Percentiles rank a stretch among this genome's conserved stretches.
phyloP scores from a whole-genome alignment of 2,329 filamentous ascomycete genomes.

The Colletotrichum simmondsii region DNA sequence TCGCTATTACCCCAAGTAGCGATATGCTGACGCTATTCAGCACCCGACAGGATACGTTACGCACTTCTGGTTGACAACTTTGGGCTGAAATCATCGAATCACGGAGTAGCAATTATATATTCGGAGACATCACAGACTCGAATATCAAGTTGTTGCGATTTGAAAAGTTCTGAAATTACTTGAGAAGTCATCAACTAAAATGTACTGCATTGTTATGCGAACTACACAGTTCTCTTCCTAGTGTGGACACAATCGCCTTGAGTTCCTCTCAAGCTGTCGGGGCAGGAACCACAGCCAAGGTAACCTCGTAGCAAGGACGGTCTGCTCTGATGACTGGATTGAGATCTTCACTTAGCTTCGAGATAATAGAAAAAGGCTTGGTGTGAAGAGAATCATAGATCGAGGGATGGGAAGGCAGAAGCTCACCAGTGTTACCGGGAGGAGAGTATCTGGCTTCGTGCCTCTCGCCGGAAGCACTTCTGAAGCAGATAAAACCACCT shows the following conservation, averaged over 20 bases:
- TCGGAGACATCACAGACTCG: too few species aligned
- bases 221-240: background rate
- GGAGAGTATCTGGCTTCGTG: slow-evolving; percentile 57
- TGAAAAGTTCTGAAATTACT: too few species aligned
- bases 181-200: too few species aligned
- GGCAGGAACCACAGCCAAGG: background rate
- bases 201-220: background rate
- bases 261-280: background rate
- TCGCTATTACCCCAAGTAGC: too few species aligned
- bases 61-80: too few species aligned
- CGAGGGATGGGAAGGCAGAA: background rate
- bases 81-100: too few species aligned
- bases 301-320: slow-evolving; percentile 19
- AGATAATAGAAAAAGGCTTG: background rate
- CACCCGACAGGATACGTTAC: too few species aligned
- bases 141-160: too few species aligned
- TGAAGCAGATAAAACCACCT: slow-evolving; percentile 53
- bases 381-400: background rate
- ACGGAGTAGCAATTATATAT: too few species aligned
- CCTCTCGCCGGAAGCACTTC: slow-evolving; percentile 47
- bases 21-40: too few species aligned
- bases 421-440: slow-evolving; percentile 48
- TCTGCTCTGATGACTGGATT: slow-evolving; percentile 2
- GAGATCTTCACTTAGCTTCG: background rate
- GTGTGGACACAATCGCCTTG: background rate